Evolutionary conservation across 257 asterid genomes (phyloP).

Genomic region (Fraxinus excelsior): DNA sequence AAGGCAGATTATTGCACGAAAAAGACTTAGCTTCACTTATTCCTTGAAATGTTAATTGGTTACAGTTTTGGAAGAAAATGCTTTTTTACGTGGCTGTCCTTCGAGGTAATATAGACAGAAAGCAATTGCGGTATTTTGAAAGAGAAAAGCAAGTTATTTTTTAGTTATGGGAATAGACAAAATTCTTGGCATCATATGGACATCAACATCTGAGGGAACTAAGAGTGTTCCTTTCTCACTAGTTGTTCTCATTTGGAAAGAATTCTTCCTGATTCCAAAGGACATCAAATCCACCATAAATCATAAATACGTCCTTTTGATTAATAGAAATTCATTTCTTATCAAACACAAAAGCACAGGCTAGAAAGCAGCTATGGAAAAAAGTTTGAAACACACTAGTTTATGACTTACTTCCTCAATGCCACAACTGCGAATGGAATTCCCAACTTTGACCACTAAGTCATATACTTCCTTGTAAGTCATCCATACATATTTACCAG

Average conservation of each 20-base stretch:
- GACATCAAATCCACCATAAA: background rate
- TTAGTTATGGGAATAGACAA: background rate
- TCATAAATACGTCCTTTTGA: background rate
- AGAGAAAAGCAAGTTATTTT: background rate
- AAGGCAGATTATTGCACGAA: background rate
- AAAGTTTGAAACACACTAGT: background rate
- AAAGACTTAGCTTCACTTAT: background rate
- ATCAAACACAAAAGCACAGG: background rate
- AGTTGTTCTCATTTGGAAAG: background rate
- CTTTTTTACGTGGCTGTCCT: background rate
- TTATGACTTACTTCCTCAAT: constrained; percentile 64
- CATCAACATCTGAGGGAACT: background rate
- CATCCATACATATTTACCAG: constrained; percentile 81
- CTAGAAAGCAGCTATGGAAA: background rate
- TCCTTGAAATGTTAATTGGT: background rate
- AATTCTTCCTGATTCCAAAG: background rate
- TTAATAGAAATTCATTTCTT: background rate
- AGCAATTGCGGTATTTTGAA: background rate
- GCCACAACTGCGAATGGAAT: constrained; percentile 79
- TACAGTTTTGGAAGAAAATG: background rate
- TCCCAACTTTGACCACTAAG: constrained; percentile 75
- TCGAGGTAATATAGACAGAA: background rate
- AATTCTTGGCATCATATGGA: background rate
- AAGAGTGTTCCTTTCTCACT: too few species aligned
- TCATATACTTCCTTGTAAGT: constrained; percentile 84